phyloP scores from a whole-genome alignment of 1,284 basidiomycete genomes.

The Athelia psychrophila region DNA sequence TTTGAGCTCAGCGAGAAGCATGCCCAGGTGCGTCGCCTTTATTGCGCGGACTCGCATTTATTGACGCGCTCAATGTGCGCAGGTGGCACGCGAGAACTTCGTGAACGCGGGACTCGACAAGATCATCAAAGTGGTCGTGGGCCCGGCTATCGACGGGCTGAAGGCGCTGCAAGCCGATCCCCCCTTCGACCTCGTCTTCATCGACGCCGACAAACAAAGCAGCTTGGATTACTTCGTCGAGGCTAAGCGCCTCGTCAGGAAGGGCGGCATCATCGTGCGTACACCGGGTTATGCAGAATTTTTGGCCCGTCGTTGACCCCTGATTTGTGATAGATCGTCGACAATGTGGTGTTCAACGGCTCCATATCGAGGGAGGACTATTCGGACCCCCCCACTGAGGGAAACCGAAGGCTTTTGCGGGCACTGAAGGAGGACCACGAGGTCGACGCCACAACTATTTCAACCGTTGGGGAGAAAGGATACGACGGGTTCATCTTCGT shows the following conservation, averaged over 20 bases:
- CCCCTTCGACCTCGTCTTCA: slow-evolving; percentile 27
- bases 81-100: slow-evolving; percentile 25
- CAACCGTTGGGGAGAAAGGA: slow-evolving; percentile 21
- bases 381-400: slow-evolving; percentile 6
- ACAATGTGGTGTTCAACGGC: neutral
- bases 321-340: neutral
- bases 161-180: slow-evolving; percentile 16
- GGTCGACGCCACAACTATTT: slow-evolving; percentile 22
- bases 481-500: slow-evolving; percentile 22
- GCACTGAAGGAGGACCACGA: slow-evolving; percentile 14
- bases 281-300: neutral
- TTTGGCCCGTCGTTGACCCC: too few relatives aligned
- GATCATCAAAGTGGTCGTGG: slow-evolving; percentile 21
- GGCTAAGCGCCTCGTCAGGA: slow-evolving; percentile 20
- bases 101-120: slow-evolving; percentile 17
- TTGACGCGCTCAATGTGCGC: neutral
- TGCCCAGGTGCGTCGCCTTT: slow-evolving; percentile 24
- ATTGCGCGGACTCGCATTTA: slow-evolving; percentile 2
- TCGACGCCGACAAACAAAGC: slow-evolving; percentile 26
- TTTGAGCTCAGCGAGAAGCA: slow-evolving; percentile 33
- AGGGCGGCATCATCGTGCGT: slow-evolving; percentile 21
- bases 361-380: neutral
- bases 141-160: slow-evolving; percentile 20
- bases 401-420: slow-evolving; percentile 16
- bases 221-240: slow-evolving; percentile 22